Conservation (phyloP, 2,329 filamentous ascomycete species). For the Fusarium succisae region DNA sequence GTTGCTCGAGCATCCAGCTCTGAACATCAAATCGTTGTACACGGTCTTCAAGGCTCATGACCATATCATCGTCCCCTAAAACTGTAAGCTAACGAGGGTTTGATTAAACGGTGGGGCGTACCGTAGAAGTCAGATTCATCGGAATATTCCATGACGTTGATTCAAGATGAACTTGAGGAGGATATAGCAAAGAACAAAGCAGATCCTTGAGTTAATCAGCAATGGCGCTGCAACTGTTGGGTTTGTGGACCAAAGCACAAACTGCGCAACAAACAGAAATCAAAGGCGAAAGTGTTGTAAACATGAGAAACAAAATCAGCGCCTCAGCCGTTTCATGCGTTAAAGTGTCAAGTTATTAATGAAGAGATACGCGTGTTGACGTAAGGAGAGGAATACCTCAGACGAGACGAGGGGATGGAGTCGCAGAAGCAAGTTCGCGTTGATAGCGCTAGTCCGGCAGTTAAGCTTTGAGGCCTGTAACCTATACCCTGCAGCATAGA, state of each 20-base stretch:
- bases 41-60: constrained; percentile 58
- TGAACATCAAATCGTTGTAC: constrained; percentile 60
- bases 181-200: neutral
- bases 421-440: constrained; percentile 38
- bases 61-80: constrained; percentile 64
- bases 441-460: constrained; percentile 26
- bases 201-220: neutral
- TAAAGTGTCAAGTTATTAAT: neutral
- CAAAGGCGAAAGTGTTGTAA: neutral
- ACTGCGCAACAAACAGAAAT: neutral
- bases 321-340: neutral
- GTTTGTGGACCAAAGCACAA: neutral
- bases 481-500: neutral
- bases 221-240: neutral
- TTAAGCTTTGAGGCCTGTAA: constrained; percentile 14
- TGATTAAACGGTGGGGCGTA: constrained; percentile 36
- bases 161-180: neutral
- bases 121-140: constrained; percentile 68
- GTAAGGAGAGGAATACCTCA: constrained; percentile 23
- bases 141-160: constrained; percentile 48
- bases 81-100: constrained; percentile 15
- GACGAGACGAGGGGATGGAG: constrained; percentile 24
- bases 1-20: constrained; percentile 52
- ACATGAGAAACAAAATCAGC: neutral
- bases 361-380: constrained; percentile 18